A percentile compares a stretch with the other conserved stretches of the same genome.
Conservation (phyloP, 306 rosid genomes). For the Heteromeles arbutifolia region DNA sequence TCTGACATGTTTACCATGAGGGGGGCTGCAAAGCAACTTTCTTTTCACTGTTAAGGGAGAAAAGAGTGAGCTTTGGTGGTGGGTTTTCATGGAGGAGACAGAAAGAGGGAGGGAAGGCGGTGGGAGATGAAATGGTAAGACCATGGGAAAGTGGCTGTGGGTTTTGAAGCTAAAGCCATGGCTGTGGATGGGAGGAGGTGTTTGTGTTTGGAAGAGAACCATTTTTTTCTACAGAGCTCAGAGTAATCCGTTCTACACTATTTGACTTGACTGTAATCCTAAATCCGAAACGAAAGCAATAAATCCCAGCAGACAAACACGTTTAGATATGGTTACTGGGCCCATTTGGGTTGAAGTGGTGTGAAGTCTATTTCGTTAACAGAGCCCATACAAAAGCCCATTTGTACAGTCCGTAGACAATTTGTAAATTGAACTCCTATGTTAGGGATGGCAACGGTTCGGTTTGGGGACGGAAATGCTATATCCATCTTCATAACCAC, state of each 20-base stretch:
- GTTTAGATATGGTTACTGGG: background rate
- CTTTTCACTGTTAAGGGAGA: conserved; percentile 47
- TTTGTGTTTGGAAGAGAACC: conserved; percentile 40
- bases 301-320: background rate
- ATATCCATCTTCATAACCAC: no score
- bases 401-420: background rate
- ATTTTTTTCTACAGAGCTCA: conserved; percentile 12
- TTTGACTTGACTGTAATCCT: background rate
- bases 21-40: conserved; percentile 58
- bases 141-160: conserved; percentile 20
- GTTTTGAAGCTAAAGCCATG: background rate
- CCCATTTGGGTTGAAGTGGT: background rate
- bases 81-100: conserved; percentile 26
- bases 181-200: conserved; percentile 11
- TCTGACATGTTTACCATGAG: conserved; percentile 54
- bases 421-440: no score
- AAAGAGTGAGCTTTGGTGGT: conserved; percentile 42
- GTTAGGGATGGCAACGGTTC: no score
- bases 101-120: conserved; percentile 27
- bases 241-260: background rate
- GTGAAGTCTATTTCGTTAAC: background rate
- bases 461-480: no score
- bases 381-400: background rate
- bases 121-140: conserved; percentile 17
- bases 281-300: background rate